phyloP scores from a whole-genome alignment of 441 rosid genomes.

The Erodium moschatum region DNA sequence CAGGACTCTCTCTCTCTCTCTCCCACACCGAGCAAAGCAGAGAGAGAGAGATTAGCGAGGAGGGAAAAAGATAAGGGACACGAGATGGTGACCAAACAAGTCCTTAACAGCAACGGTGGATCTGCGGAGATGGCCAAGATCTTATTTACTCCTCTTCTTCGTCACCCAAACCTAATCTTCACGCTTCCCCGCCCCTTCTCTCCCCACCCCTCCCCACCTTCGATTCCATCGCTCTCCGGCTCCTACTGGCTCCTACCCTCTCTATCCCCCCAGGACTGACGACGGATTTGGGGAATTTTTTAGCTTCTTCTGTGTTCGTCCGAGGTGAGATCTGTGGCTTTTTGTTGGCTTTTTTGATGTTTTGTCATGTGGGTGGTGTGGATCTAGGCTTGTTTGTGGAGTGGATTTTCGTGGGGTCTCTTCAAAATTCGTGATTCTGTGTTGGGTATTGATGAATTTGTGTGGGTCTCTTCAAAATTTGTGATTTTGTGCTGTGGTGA shows the following conservation, averaged over 20 bases:
- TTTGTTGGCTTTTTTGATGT: slow-evolving; percentile 6
- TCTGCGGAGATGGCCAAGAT: slow-evolving; percentile 6
- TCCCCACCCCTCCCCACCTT: background rate
- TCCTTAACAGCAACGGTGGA: slow-evolving; percentile 11
- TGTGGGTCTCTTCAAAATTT: background rate
- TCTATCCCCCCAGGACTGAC: background rate
- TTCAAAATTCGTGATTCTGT: background rate
- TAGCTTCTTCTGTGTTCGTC: background rate
- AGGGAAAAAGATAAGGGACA: background rate
- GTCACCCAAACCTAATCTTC: background rate
- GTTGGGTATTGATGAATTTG: background rate
- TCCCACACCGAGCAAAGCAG: background rate
- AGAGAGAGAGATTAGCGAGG: background rate
- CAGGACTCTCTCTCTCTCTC: background rate
- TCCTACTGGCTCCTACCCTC: background rate
- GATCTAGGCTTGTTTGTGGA: slow-evolving; percentile 1
- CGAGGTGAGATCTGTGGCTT: background rate
- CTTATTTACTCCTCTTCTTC: background rate
- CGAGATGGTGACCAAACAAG: slow-evolving; percentile 5
- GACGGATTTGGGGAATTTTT: background rate
- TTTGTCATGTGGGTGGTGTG: slow-evolving; percentile 4
- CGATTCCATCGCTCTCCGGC: background rate
- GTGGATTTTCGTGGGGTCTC: slow-evolving; percentile 2
- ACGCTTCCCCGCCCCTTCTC: background rate
- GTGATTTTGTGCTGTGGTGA: background rate